These are phyloP conservation scores for Trifolium subterraneum DNA, from an alignment of 306 rosid species.

Conservation along the genomic window DNA sequence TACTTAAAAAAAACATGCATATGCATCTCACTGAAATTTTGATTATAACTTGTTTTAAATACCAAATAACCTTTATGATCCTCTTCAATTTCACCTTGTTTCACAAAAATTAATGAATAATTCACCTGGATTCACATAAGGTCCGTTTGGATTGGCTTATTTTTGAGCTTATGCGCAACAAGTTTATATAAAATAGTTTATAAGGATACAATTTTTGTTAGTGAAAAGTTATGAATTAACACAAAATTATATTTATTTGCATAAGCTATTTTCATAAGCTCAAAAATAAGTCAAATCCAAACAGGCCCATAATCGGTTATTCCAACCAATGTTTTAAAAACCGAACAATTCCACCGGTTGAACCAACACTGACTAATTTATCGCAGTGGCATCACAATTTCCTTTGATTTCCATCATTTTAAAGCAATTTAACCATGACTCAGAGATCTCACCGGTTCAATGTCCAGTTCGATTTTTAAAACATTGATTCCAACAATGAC, in stretches of 20 bases:
- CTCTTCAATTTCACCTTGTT: conserved; percentile 5
- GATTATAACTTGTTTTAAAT: neutral
- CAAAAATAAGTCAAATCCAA: too few relatives aligned
- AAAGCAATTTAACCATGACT: neutral
- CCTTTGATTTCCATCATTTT: neutral
- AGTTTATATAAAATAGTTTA: too few relatives aligned
- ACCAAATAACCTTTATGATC: conserved; percentile 9
- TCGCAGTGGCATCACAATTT: too few relatives aligned
- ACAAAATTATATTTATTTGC: too few relatives aligned
- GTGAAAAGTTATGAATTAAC: too few relatives aligned
- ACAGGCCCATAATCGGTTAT: conserved; percentile 7
- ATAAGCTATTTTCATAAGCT: too few relatives aligned
- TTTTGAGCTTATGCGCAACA: too few relatives aligned
- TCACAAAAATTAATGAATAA: conserved; percentile 16
- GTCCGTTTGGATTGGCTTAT: too few relatives aligned
- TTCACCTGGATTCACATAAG: conserved; percentile 8
- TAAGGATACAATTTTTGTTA: too few relatives aligned
- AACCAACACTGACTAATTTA: neutral
- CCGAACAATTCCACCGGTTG: neutral
- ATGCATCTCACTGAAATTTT: neutral
- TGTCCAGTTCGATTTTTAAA: neutral
- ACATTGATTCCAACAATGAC: neutral
- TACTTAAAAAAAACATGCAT: neutral
- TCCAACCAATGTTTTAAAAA: neutral
- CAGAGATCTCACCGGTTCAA: neutral